Conservation (phyloP, 345 rosid genomes). For the Citrus maxima region DNA sequence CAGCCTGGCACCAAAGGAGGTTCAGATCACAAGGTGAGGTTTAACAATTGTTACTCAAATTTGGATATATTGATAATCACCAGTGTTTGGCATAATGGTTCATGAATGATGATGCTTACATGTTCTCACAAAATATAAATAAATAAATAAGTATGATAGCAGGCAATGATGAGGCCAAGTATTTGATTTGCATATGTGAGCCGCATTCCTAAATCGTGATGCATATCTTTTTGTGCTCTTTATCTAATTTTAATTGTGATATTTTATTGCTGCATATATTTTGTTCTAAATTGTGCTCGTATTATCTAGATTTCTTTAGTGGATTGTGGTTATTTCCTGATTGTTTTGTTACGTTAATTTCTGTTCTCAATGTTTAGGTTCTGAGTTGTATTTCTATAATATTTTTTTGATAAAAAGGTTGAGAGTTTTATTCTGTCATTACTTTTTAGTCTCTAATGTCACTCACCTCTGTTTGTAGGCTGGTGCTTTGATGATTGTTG, state of each 20-base stretch:
- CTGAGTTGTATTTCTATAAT: background rate
- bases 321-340: background rate
- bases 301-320: background rate
- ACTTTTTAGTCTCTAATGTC: slow-evolving; percentile 6
- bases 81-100: background rate
- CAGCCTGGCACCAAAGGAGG: slow-evolving; percentile 51
- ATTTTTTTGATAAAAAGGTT: too few species aligned
- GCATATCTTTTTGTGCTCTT: background rate
- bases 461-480: slow-evolving; percentile 48
- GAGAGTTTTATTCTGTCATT: background rate
- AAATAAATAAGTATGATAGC: background rate
- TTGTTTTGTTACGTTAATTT: slow-evolving; percentile 1
- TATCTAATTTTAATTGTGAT: background rate
- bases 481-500: slow-evolving; percentile 82
- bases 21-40: slow-evolving; percentile 76
- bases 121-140: background rate
- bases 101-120: background rate
- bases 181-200: background rate
- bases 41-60: background rate
- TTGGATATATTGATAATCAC: background rate
- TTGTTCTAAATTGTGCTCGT: background rate
- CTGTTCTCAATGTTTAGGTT: background rate
- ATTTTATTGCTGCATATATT: background rate
- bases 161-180: background rate
- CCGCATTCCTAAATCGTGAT: background rate